phyloP scores from a whole-genome alignment of 306 rosid genomes.

The Vachellia pachyceras region DNA sequence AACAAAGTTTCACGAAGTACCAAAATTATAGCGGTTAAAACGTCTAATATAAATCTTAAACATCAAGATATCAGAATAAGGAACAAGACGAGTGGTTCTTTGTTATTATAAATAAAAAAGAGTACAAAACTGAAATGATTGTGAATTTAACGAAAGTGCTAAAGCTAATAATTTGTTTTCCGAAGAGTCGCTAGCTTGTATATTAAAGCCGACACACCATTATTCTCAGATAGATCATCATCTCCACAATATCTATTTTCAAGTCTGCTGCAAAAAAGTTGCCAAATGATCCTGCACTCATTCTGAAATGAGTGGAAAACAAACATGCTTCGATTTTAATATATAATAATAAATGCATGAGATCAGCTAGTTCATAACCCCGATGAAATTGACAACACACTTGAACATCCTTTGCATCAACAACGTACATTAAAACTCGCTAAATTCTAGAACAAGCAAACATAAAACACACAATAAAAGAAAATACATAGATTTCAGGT shows the following conservation, averaged over 20 bases:
- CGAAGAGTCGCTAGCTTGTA: not conserved
- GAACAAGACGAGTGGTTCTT: not conserved
- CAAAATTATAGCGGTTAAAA: too few species aligned
- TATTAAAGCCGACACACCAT: not conserved
- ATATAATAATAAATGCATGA: not conserved
- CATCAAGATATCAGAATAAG: too few species aligned
- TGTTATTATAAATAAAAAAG: not conserved
- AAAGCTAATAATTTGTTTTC: not conserved
- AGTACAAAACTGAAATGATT: not conserved
- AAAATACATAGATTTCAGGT: not conserved
- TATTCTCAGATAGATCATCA: not conserved
- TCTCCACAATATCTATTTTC: not conserved
- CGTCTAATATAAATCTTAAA: too few species aligned
- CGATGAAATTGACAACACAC: slow-evolving; percentile 16
- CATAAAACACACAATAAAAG: slow-evolving; percentile 1
- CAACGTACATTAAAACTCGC: not conserved
- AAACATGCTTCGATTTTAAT: not conserved
- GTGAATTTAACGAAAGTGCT: not conserved
- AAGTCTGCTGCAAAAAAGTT: too few species aligned
- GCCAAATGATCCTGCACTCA: too few species aligned
- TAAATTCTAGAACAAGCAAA: not conserved
- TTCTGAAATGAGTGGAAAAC: too few species aligned
- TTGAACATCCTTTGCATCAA: not conserved
- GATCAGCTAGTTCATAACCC: not conserved
- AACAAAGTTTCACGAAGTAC: too few species aligned